These are phyloP conservation scores for Tylopilus orsonianus DNA, from an alignment of 1,284 basidiomycete species.

Conservation along the genomic window DNA sequence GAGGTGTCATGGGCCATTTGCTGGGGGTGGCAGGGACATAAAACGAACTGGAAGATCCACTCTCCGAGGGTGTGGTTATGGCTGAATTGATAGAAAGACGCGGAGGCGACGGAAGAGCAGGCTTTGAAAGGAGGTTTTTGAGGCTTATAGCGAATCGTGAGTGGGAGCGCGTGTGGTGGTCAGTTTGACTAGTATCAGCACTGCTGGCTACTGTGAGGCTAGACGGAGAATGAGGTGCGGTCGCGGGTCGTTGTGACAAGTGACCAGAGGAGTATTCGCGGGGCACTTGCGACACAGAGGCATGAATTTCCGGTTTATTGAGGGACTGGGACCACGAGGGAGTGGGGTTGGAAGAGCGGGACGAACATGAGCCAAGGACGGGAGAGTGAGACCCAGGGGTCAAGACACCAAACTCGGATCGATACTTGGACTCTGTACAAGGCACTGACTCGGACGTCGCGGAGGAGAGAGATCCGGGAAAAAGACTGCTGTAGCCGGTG, in stretches of 20 bases:
- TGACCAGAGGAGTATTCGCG: neutral
- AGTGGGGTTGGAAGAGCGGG: conserved; percentile 17
- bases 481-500: conserved; percentile 20
- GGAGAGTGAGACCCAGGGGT: conserved; percentile 14
- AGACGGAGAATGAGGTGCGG: conserved; percentile 9
- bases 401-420: conserved; percentile 21
- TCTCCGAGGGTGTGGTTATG: conserved; percentile 6
- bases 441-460: conserved; percentile 29
- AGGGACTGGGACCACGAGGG: conserved; percentile 18
- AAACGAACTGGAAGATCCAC: conserved; percentile 17
- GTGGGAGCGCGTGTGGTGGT: conserved; percentile 16
- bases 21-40: conserved; percentile 1
- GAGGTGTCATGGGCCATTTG: conserved; percentile 18
- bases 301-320: conserved; percentile 20
- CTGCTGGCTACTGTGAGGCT: neutral
- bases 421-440: conserved; percentile 10
- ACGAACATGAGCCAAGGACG: conserved; percentile 12
- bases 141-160: conserved; percentile 29
- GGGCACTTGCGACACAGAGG: conserved; percentile 1
- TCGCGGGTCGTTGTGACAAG: conserved; percentile 16
- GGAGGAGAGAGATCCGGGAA: conserved; percentile 26
- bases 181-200: conserved; percentile 3
- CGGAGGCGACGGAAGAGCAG: conserved; percentile 20
- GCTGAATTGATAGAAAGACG: conserved; percentile 25
- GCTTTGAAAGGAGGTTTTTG: conserved; percentile 28